Evolutionary conservation across 331 rosid genomes (phyloP).

Genomic region (Dryas integrifolia): DNA sequence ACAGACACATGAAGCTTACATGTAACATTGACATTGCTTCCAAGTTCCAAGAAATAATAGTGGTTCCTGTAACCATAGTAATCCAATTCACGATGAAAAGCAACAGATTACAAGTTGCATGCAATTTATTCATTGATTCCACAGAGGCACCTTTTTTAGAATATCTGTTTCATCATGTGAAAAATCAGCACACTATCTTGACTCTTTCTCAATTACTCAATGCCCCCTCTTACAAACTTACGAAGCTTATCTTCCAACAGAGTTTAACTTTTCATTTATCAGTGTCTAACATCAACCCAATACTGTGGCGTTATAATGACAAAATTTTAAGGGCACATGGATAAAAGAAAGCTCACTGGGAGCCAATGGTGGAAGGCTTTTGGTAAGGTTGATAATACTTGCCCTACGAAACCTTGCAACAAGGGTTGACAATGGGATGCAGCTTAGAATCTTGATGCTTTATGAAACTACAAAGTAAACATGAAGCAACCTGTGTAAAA

Average conservation of each 20-base stretch:
- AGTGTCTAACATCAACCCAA: not conserved
- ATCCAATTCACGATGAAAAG: not conserved
- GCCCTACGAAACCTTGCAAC: not conserved
- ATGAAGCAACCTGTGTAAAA: not conserved
- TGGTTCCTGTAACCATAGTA: not conserved
- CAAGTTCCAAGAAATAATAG: constrained; percentile 12
- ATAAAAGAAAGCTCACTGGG: not conserved
- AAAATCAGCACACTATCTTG: not conserved
- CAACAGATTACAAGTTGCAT: not conserved
- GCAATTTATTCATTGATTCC: not conserved
- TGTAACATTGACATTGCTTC: constrained; percentile 6
- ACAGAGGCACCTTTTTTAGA: not conserved
- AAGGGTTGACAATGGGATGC: not conserved
- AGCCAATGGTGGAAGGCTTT: not conserved
- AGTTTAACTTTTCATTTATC: not conserved
- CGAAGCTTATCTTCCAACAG: not conserved
- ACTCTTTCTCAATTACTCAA: not conserved
- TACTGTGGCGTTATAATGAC: not conserved
- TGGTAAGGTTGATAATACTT: not conserved
- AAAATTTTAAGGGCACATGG: not conserved
- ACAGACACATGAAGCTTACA: constrained; percentile 26
- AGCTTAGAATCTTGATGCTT: not conserved
- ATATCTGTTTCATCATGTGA: not conserved
- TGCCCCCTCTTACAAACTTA: not conserved
- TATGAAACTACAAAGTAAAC: not conserved